phyloP scores from a whole-genome alignment of 345 rosid species.

The Melaleuca alternifolia region DNA sequence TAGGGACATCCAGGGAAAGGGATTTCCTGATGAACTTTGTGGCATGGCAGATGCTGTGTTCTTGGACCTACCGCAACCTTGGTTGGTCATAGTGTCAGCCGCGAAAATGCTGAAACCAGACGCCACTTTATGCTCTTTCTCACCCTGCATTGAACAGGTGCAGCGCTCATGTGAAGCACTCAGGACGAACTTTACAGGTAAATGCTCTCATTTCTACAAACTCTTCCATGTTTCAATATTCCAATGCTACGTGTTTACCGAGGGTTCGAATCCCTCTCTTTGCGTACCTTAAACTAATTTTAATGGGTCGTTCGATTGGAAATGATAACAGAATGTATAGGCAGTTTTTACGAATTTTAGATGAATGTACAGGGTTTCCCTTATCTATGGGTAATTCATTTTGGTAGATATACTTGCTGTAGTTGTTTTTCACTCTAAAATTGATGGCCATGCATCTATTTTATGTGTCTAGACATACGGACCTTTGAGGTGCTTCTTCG shows the following conservation, averaged over 20 bases:
- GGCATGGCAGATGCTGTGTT: slow-evolving; percentile 66
- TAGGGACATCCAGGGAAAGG: slow-evolving; percentile 86
- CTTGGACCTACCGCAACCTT: slow-evolving; percentile 84
- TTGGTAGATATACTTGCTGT: not conserved
- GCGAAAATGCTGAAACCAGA: slow-evolving; percentile 79
- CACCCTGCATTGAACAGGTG: slow-evolving; percentile 96
- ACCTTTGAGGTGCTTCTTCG: slow-evolving; percentile 84
- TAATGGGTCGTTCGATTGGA: no score
- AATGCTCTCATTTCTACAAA: not conserved
- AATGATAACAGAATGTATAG: no score
- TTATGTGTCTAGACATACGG: slow-evolving; percentile 53
- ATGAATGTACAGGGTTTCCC: not conserved
- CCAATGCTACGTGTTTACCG: no score
- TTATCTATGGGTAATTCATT: not conserved
- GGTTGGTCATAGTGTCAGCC: slow-evolving; percentile 74
- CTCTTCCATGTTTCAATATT: not conserved
- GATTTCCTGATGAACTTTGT: slow-evolving; percentile 63
- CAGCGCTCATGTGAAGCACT: slow-evolving; percentile 82
- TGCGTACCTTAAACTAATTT: no score
- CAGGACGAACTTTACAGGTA: slow-evolving; percentile 61
- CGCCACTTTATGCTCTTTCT: slow-evolving; percentile 78
- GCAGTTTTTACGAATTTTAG: not conserved
- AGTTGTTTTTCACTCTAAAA: not conserved
- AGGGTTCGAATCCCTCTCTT: no score
- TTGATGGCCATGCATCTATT: not conserved